Percentiles rank a stretch among this genome's conserved stretches.
Conservation (phyloP, 1,139 yeast genomes). For the Debaryomycetaceae sp. region DNA sequence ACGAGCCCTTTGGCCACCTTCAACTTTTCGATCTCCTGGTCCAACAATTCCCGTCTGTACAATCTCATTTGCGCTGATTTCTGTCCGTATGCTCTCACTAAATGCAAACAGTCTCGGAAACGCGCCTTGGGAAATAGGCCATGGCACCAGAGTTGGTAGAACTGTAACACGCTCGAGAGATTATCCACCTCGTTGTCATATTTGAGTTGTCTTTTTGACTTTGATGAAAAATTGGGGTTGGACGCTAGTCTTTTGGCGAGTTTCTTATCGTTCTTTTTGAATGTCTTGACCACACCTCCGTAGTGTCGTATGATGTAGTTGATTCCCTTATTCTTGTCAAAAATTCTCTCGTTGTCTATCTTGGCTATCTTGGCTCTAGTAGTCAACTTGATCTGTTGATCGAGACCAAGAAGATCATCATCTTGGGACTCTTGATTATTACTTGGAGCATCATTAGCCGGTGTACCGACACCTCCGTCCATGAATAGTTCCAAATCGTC, state of each 20-base stretch:
- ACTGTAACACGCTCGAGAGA: slow-evolving; percentile 48
- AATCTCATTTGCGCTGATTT: slow-evolving; percentile 30
- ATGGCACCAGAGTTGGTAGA: slow-evolving; percentile 86
- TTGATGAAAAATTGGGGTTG: slow-evolving; percentile 4
- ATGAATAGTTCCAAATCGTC: slow-evolving; percentile 6
- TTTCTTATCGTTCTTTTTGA: slow-evolving; percentile 27
- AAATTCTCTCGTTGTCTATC: slow-evolving; percentile 48
- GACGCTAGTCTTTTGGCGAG: slow-evolving; percentile 15
- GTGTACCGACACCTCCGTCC: background rate
- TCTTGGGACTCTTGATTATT: slow-evolving; percentile 1
- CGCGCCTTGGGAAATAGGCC: slow-evolving; percentile 74
- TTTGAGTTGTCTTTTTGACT: slow-evolving; percentile 17
- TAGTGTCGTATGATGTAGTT: slow-evolving; percentile 42
- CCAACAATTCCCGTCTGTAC: slow-evolving; percentile 36
- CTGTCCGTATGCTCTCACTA: slow-evolving; percentile 31
- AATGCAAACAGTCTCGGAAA: slow-evolving; percentile 55
- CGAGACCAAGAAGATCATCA: slow-evolving; percentile 38
- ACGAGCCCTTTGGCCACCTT: slow-evolving; percentile 32
- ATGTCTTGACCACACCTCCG: slow-evolving; percentile 25
- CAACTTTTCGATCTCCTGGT: slow-evolving; percentile 31
- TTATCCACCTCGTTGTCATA: slow-evolving; percentile 41
- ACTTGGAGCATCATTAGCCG: slow-evolving; percentile 1
- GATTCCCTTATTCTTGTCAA: slow-evolving; percentile 44
- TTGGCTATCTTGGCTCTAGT: slow-evolving; percentile 34
- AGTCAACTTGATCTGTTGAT: slow-evolving; percentile 35